Evolutionary conservation across 257 asterid genomes (phyloP), one percentile per base, ranked within the genome.

Genomic region (Ilex aquifolium): DNA sequence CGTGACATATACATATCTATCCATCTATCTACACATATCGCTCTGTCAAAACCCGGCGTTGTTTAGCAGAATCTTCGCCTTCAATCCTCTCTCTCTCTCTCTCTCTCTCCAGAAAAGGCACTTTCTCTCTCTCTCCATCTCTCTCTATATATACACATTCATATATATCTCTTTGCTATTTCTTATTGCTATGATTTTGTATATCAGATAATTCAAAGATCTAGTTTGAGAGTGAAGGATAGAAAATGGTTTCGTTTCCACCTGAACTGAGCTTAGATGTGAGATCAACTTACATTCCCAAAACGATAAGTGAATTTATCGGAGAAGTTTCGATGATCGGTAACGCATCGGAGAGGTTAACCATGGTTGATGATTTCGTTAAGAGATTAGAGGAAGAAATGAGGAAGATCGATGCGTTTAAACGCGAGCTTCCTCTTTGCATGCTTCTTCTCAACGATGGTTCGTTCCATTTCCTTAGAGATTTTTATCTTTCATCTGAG

Each of bases 361-460:
- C 31, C 60, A 75, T 74, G 74, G 80, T 88, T 13, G 83, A 77
- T 21, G 95, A 81, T 53, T 76, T 64, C 72, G 71, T 68, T 55
- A 58, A 66, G 40, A 72, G 71, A 65, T 78, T 91, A 57, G 79
- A 77, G 49, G 95, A 78, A 13, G 97, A 91, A 79, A 76, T 82
- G 89, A 86, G 76, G 79, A 91, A 88, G 85, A 91, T 91, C 75
- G 94, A 83, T 5, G 97, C 82, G 7, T 84, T 88, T 60, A 86
- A 86, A 67, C 82, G 93, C 44, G 95, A 91, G 71, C 88, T 88
- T 3, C 95, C 97, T 31, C 81, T 85, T 42, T 83, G 85, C 83
- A 82, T 84, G 84, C 68, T 76, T 63, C 88, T 88, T 65, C 71
- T 91, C 9, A 54, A 48, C 46, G 88, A 91, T 31, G 96, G 97